Base-by-base conservation (phyloP, 169 alveolate genomes). In the Babesia bigemina region DNA sequence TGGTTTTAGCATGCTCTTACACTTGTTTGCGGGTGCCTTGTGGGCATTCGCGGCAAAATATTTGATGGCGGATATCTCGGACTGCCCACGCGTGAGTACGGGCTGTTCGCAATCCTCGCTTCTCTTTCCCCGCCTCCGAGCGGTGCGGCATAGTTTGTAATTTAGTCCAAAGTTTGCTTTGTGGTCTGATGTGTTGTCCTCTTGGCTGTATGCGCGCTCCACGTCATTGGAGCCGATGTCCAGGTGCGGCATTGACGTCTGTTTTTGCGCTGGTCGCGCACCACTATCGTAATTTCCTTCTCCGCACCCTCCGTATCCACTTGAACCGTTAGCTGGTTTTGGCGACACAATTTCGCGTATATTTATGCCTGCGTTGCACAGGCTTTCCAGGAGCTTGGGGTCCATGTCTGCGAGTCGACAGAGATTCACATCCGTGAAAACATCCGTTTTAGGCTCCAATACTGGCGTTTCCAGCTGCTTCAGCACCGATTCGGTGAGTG, bases 381-480 rank as follows among this genome's bases (percentile, higher is more conserved):
- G 73, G 11, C 84, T 22, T 7, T 60, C 57, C 6, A 79, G 17
- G 21, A 63, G 48, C 49, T 47, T 48, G 12, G 78, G 84, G 73
- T 79, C 88, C 55, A 72, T 58, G 11, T 57, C 57, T 21, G 36
- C 57, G 4, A 79, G 17, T 9, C 47, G 16, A 19, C 60, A 28
- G 21, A 49, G 11, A 16, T 63, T 70, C 14, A 33, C 24, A 9
- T 48, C 65, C 39, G 22, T 12, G 14, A 22, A 42, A 22, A 19
- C 12, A 2, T 53, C 76, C 19, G n/a, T 2, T 9, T 26, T 6
- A 26, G 75, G 61, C n/a, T 28, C 50, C 66, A 83, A 26, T 26
- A 29, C 22, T 22, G 90, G 90, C n/a, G 86, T 75, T 47, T 83
- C 90, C 42, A 83, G 24, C 57, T 83, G 90, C 70, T 75, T 83